Evolutionary conservation across 2,329 filamentous ascomycete genomes (phyloP).

Genomic region (Fusarium sp.): DNA sequence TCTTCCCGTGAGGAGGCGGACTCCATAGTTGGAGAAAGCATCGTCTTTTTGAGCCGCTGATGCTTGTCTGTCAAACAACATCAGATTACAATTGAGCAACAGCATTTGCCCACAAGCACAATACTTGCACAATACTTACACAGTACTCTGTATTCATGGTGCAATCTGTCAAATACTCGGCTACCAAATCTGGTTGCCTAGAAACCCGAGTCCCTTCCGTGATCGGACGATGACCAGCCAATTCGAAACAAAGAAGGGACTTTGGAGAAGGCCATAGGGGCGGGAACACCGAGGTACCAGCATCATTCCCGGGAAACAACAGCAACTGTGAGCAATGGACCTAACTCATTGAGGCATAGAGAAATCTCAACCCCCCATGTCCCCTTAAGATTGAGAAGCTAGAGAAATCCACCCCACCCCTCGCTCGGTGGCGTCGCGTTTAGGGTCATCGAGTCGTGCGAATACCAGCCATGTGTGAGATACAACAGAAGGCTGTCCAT

Average conservation of each 20-base stretch:
- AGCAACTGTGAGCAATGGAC: slow-evolving; percentile 19
- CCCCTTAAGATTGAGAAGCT: slow-evolving; percentile 11
- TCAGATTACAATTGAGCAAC: slow-evolving; percentile 11
- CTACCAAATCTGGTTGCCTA: slow-evolving; percentile 20
- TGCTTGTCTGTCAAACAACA: slow-evolving; percentile 36
- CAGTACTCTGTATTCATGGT: background rate
- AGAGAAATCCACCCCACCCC: slow-evolving; percentile 28
- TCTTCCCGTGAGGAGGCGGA: slow-evolving; percentile 47
- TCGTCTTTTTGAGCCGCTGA: slow-evolving; percentile 45
- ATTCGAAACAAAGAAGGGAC: slow-evolving; percentile 40
- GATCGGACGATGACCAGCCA: slow-evolving; percentile 41
- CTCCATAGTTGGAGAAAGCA: slow-evolving; percentile 47
- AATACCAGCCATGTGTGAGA: slow-evolving; percentile 39
- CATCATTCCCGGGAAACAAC: slow-evolving; percentile 46
- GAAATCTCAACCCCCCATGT: slow-evolving; percentile 14
- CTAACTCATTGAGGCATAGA: slow-evolving; percentile 33
- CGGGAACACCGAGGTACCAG: slow-evolving; percentile 48
- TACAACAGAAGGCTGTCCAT: slow-evolving; percentile 14
- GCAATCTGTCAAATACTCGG: slow-evolving; percentile 10
- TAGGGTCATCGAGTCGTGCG: slow-evolving; percentile 34
- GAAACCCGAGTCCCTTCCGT: slow-evolving; percentile 28
- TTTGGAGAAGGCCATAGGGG: slow-evolving; percentile 35
- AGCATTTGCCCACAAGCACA: background rate
- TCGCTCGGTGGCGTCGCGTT: slow-evolving; percentile 43
- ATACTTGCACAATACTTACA: too few species aligned